These are phyloP conservation scores for Nemania sp. DNA, from an alignment of 2,329 filamentous ascomycete genomes.

Conservation along the genomic window DNA sequence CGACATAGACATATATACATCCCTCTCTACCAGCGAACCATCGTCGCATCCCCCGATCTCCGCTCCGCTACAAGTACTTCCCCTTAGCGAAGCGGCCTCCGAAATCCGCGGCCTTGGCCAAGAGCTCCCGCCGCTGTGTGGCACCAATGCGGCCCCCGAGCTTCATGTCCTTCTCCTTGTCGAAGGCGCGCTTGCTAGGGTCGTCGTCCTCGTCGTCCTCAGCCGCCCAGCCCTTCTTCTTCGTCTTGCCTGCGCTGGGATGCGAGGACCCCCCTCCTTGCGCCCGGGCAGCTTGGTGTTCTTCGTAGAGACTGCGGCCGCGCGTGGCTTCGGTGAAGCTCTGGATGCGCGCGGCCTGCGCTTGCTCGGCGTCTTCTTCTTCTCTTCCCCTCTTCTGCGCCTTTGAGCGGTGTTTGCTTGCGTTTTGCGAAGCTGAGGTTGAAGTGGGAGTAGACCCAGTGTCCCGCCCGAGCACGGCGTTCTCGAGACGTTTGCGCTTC, in stretches of 20 bases:
- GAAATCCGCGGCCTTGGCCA: constrained; percentile 80
- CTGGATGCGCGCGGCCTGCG: constrained; percentile 51
- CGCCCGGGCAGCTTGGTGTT: constrained; percentile 51
- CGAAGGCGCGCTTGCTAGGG: constrained; percentile 85
- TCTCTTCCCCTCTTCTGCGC: constrained; percentile 40
- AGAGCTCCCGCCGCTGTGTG: constrained; percentile 74
- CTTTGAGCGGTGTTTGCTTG: neutral
- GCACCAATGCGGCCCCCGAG: constrained; percentile 71
- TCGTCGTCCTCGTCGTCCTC: constrained; percentile 82
- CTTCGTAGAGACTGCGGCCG: constrained; percentile 62
- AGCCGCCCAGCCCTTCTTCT: constrained; percentile 36
- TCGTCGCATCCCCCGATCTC: neutral
- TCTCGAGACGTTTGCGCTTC: constrained; percentile 77
- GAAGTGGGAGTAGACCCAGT: constrained; percentile 18
- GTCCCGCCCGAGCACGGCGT: constrained; percentile 78
- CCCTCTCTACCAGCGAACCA: too few relatives aligned
- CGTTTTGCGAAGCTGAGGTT: constrained; percentile 31
- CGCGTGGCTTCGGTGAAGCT: constrained; percentile 57
- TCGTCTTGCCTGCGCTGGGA: constrained; percentile 1
- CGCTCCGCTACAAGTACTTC: constrained; percentile 54
- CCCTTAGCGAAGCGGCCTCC: constrained; percentile 80
- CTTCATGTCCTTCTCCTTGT: constrained; percentile 92
- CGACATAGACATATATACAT: neutral
- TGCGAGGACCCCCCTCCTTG: constrained; percentile 27
- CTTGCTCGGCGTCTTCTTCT: constrained; percentile 49